Conservation (phyloP, 139 green algal genomes). For the Prasinococcaceae sp. region DNA sequence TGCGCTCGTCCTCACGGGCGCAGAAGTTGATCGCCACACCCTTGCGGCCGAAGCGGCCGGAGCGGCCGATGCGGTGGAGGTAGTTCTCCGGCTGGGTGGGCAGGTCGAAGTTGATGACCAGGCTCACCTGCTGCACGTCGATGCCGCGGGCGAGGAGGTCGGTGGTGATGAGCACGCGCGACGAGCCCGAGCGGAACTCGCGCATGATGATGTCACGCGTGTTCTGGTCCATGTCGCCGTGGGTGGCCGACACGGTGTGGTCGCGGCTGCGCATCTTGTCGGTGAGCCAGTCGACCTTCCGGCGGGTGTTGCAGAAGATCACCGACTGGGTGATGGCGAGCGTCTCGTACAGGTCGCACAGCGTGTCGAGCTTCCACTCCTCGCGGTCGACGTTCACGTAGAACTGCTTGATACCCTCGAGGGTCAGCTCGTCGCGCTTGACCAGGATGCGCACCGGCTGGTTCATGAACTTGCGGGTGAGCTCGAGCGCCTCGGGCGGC, state of each 20-base stretch:
- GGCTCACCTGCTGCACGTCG: conserved; percentile 97
- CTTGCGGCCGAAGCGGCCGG: conserved; percentile 87
- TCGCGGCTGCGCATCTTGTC: conserved; percentile 98
- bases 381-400: conserved; percentile 80
- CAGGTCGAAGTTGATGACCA: conserved; percentile 99
- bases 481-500: conserved; percentile 94
- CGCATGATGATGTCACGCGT: conserved; percentile 99
- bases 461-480: conserved; percentile 99
- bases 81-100: conserved; percentile 99
- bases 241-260: conserved; percentile 96
- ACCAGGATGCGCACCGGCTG: conserved; percentile 99
- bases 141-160: conserved; percentile 97
- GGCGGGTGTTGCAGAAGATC: conserved; percentile 98
- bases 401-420: conserved; percentile 99
- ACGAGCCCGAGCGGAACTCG: conserved; percentile 97
- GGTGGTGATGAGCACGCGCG: conserved; percentile 99
- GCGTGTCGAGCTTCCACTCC: conserved; percentile 99
- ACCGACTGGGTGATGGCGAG: conserved; percentile 98
- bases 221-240: conserved; percentile 99
- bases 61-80: conserved; percentile 92
- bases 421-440: conserved; percentile 98
- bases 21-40: conserved; percentile 99
- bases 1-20: conserved; percentile 79
- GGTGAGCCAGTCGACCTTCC: conserved; percentile 99
- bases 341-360: conserved; percentile 99